phyloP scores from a whole-genome alignment of 352 stramenopile species.

The Elongisporangium undulatum region DNA sequence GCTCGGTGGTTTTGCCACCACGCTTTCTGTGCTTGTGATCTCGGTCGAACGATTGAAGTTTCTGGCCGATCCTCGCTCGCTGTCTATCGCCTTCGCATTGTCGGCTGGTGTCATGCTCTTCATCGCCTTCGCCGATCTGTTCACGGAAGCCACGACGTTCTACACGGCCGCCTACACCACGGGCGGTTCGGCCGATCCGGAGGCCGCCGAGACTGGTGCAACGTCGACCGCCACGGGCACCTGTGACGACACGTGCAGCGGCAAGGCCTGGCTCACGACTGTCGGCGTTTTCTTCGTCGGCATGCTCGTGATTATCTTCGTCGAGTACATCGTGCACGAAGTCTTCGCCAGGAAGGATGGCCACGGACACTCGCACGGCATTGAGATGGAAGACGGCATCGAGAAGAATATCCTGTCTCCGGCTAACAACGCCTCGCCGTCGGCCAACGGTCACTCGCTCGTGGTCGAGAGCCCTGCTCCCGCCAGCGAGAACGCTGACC shows the following conservation, averaged over 20 bases:
- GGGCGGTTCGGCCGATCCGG: constrained; percentile 38
- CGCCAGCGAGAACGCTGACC: constrained; percentile 5
- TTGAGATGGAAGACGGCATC: constrained; percentile 9
- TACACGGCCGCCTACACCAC: constrained; percentile 53
- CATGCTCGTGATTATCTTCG: constrained; percentile 46
- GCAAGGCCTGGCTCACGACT: constrained; percentile 52
- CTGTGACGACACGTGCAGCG: constrained; percentile 56
- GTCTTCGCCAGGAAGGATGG: neutral
- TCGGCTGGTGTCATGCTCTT: constrained; percentile 77
- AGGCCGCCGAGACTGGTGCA: constrained; percentile 61
- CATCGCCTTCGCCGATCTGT: constrained; percentile 62
- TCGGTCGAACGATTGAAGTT: constrained; percentile 55
- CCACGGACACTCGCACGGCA: constrained; percentile 3
- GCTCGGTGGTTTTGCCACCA: constrained; percentile 56
- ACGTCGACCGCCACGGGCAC: constrained; percentile 20
- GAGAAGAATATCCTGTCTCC: constrained; percentile 20
- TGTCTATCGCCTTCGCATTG: constrained; percentile 57
- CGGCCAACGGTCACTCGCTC: constrained; percentile 3
- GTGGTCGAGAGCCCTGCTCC: neutral
- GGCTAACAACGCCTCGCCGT: neutral
- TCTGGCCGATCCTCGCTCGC: constrained; percentile 38
- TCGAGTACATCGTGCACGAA: constrained; percentile 16
- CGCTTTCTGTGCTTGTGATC: constrained; percentile 55
- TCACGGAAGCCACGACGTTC: constrained; percentile 40
- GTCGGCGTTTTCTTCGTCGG: constrained; percentile 50